phyloP scores from a whole-genome alignment of 768 basidiomycete species.

The Tricholomella constricta region DNA sequence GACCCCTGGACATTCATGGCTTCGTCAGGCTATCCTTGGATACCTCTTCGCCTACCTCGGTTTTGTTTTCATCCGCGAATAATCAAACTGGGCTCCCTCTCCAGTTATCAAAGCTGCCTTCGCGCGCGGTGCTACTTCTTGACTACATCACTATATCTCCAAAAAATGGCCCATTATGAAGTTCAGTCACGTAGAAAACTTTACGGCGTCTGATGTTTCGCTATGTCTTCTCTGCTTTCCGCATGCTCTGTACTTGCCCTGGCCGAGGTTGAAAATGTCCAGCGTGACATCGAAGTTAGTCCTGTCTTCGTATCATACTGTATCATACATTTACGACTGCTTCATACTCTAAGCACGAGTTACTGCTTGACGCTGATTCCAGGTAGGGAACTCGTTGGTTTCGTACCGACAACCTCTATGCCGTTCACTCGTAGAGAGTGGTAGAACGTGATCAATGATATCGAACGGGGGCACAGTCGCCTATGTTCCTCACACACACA shows the following conservation, averaged over 20 bases:
- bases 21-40: too few species aligned
- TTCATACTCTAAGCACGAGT: background rate
- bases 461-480: constrained; percentile 12
- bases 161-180: too few species aligned
- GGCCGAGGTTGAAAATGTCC: too few species aligned
- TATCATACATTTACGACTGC: background rate
- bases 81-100: too few species aligned
- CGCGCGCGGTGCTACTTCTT: too few species aligned
- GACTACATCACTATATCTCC: too few species aligned
- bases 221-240: background rate
- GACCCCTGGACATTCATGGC: too few species aligned
- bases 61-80: too few species aligned
- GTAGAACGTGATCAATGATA: constrained; percentile 2
- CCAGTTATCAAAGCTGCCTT: too few species aligned
- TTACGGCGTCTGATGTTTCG: too few species aligned
- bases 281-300: too few species aligned
- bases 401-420: background rate
- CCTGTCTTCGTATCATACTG: background rate
- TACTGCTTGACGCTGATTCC: background rate
- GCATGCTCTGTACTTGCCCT: background rate
- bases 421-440: constrained; percentile 1
- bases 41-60: too few species aligned
- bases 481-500: constrained; percentile 18
- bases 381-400: constrained; percentile 5
- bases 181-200: background rate